Conservation (phyloP, 2,329 filamentous ascomycete genomes). For the Helicocarpus griseus region DNA sequence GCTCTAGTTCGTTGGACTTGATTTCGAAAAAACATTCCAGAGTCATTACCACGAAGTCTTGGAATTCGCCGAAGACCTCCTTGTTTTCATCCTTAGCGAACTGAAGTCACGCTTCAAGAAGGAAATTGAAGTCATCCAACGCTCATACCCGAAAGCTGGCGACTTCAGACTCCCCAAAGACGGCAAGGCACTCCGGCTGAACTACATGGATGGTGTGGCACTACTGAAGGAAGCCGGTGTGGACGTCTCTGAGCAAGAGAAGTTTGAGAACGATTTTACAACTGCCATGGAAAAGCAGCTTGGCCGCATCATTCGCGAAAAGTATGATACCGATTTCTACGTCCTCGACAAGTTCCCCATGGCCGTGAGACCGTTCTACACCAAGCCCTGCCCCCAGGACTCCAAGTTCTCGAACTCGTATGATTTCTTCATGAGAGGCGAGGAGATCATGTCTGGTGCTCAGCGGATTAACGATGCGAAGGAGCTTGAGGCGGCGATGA, state of each 20-base stretch:
- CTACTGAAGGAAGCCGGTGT: constrained; percentile 42
- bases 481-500: constrained; percentile 50
- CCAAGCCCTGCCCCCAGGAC: constrained; percentile 64
- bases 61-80: constrained; percentile 39
- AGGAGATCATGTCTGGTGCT: constrained; percentile 59
- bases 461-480: constrained; percentile 57
- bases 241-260: constrained; percentile 40
- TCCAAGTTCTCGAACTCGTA: constrained; percentile 58
- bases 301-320: constrained; percentile 72
- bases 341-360: constrained; percentile 94
- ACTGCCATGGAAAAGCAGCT: constrained; percentile 55
- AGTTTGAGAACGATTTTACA: constrained; percentile 38
- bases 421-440: constrained; percentile 62
- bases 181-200: constrained; percentile 39
- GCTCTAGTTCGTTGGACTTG: constrained; percentile 39
- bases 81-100: constrained; percentile 40
- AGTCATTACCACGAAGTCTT: constrained; percentile 43
- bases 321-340: constrained; percentile 94
- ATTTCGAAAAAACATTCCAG: constrained; percentile 43
- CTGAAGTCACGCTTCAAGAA: constrained; percentile 36
- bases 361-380: constrained; percentile 81
- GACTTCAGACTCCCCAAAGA: constrained; percentile 42
- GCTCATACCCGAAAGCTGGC: constrained; percentile 41
- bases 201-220: constrained; percentile 41
- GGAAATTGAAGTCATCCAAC: constrained; percentile 38